Base-by-base conservation (phyloP, 2,329 filamentous ascomycete species). In the Drechmeria coniospora region DNA sequence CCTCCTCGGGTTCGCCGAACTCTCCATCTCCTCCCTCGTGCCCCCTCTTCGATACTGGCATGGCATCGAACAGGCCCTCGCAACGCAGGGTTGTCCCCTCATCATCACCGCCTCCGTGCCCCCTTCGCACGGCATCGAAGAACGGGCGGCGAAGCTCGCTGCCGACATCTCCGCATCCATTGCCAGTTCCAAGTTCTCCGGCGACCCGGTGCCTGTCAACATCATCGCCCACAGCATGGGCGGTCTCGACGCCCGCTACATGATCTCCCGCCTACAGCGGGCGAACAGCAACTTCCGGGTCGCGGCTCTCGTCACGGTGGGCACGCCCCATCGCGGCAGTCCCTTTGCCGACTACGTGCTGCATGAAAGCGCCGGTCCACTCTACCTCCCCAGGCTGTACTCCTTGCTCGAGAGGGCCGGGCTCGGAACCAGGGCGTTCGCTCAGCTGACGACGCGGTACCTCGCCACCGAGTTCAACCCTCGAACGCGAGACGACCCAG, bases 201-300 rank as follows among this genome's bases (percentile, higher is more conserved):
- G 14, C 24, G 23, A 11, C 24, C 39, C 47, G 14, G 59, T 58
- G 12, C 68, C 74, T 27, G 81, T 93, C 37, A 82, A 81, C 45
- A 79, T 93, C 33, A 62, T 84, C 13, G 70, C 70, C 22, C 79
- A 84, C 52, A 68, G 62, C 38, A 75, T 75, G 70, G 70, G 73
- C 26, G 72, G 73, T 2, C 56, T 78, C 4, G 73, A 77, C 44
- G 65, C 70, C 8, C 59, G 73, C 25, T 73, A 74, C 47, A 73
- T 77, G 69, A 67, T 76, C 29, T 68, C 69, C 14, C 57, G 58
- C 27, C 53, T 74, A 9, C 53, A 51, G 23, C 65, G 64, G 1
- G 45, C 50, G 15, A 48, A 53, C 13, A 15, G 25, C 25, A 14
- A 13, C 22, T 51, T 68, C 13, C 44, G 51, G 12, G 62, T 71